These are phyloP conservation scores for Raphanus sativus DNA, from an alignment of 345 rosid genomes.

Conservation along the genomic window DNA sequence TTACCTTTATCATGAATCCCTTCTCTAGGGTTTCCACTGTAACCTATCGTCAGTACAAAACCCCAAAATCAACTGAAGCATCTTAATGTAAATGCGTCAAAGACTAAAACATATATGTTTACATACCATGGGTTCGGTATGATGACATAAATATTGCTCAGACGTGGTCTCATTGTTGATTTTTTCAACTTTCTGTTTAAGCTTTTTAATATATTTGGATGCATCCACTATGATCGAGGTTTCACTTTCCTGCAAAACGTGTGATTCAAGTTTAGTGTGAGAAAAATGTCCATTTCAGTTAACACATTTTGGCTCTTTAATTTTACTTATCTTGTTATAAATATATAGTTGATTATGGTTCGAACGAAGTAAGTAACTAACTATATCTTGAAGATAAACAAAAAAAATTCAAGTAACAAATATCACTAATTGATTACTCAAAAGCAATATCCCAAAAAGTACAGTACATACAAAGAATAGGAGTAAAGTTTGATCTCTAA, in stretches of 20 bases:
- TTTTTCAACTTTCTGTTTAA: constrained; percentile 70
- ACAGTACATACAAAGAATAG: not conserved
- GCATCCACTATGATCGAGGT: constrained; percentile 76
- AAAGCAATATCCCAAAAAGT: not conserved
- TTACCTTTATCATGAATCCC: constrained; percentile 53
- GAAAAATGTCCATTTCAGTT: not conserved
- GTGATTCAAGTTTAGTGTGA: not conserved
- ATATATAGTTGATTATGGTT: not conserved
- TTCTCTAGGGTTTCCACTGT: constrained; percentile 55
- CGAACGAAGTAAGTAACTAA: not conserved
- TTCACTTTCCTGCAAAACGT: constrained; percentile 50
- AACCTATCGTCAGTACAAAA: constrained; percentile 36
- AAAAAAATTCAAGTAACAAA: constrained; percentile 3
- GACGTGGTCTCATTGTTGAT: constrained; percentile 53
- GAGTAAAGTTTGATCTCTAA: not conserved
- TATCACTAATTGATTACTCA: not conserved
- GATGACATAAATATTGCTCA: constrained; percentile 19
- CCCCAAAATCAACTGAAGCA: not conserved
- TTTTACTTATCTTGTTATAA: not conserved
- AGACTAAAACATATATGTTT: not conserved
- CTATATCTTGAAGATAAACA: not conserved
- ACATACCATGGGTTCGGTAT: constrained; percentile 23
- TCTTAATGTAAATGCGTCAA: not conserved
- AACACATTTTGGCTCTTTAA: not conserved
- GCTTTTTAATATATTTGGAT: constrained; percentile 74